Evolutionary conservation across 1,284 basidiomycete species (phyloP).

Genomic region (Omphalotus olearius): DNA sequence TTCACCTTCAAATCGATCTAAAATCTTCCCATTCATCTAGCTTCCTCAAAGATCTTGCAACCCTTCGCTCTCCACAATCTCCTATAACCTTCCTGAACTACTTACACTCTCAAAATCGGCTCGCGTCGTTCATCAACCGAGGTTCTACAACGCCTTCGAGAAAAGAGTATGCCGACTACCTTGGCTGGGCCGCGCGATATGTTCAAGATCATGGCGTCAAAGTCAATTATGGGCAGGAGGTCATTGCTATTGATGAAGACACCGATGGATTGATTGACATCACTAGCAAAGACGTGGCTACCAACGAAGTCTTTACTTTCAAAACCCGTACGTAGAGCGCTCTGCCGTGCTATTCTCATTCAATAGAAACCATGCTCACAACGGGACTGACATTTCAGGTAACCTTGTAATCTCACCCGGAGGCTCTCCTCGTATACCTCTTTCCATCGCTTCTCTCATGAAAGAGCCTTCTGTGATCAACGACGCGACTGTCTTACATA

Average conservation of each 20-base stretch:
- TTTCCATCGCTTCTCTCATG: constrained; percentile 29
- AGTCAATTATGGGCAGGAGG: constrained; percentile 46
- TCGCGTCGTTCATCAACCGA: constrained; percentile 68
- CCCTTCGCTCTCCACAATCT: constrained; percentile 50
- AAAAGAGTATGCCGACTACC: constrained; percentile 68
- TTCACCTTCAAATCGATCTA: no score
- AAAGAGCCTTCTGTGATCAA: constrained; percentile 33
- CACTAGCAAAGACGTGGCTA: constrained; percentile 30
- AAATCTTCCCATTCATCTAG: no score
- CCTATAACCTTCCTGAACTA: constrained; percentile 57
- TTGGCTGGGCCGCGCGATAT: constrained; percentile 48
- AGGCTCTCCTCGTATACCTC: constrained; percentile 42
- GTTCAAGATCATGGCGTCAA: constrained; percentile 40
- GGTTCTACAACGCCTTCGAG: constrained; percentile 91
- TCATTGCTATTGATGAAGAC: constrained; percentile 36
- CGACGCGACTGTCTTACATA: constrained; percentile 26
- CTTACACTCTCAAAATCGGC: constrained; percentile 46
- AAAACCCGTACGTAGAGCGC: constrained; percentile 33
- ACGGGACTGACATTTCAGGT: constrained; percentile 22
- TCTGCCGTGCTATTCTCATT: constrained; percentile 7
- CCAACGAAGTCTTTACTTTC: constrained; percentile 30
- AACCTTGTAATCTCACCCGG: constrained; percentile 51
- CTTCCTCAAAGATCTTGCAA: constrained; percentile 60
- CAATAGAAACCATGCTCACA: constrained; percentile 12
- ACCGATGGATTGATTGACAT: constrained; percentile 34